Base-by-base conservation (phyloP, 2,329 filamentous ascomycete genomes). In the Pseudopithomyces chartarum region DNA sequence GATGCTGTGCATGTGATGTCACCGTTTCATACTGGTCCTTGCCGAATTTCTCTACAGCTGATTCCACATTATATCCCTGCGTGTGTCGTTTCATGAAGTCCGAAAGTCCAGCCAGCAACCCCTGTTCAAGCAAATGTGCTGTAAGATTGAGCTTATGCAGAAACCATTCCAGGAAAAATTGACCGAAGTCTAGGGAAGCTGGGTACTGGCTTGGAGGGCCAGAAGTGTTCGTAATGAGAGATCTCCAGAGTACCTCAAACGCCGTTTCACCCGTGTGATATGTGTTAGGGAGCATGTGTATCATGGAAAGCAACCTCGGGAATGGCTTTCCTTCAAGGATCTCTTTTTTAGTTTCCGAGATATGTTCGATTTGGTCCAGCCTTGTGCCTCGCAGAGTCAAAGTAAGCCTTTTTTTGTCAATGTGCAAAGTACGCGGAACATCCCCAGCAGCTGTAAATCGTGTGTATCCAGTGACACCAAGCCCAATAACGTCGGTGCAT, bases 201-300 rank as follows among this genome's bases (percentile, higher is more conserved):
- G 34, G 34, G 13, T 38, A 13, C 5, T 19, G 11, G 19, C n/a
- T n/a, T 11, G 39, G 39, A 6, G 39, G 13, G 5, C 39, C 52
- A 39, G 52, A 43, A 17, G 43, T 55, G 43, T 49, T 33, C 4
- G 44, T 49, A 6, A 49, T 49, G 3, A 48, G 45, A n/a, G 52
- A 40, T 42, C 52, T 11, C 52, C 52, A 49, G 26, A 55, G 40
- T 5, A 49, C 52, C 19, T 55, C 52, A 7, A 32, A 19, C n/a
- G 15, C 6, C 10, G n/a, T 6, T 33, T 49, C 43, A n/a, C 34
- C 34, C 29, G 32, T 36, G 22, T 55, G 33, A 42, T 49, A 55
- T 26, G 19, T 12, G 38, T 15, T 17, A 49, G 34, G 33, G 17
- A 39, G 26, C n/a, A 15, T 32, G 6, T 17, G 3, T 3, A 15